These are phyloP conservation scores for Ormosia emarginata DNA, from an alignment of 306 rosid species.

Conservation along the genomic window DNA sequence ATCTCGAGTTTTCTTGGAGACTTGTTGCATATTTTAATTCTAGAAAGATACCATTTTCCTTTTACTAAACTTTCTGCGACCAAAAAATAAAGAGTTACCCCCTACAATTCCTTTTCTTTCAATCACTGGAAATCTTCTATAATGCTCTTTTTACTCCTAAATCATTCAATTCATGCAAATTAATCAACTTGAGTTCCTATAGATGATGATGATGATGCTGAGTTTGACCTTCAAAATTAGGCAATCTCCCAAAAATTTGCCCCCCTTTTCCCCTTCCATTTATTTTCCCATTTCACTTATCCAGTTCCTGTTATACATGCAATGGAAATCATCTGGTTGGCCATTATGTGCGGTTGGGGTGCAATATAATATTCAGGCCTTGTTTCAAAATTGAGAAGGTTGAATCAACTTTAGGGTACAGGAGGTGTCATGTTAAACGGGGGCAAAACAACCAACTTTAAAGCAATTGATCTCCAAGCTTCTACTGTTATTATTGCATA, in stretches of 20 bases:
- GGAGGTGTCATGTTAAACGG: conserved; percentile 40
- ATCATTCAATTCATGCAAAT: neutral
- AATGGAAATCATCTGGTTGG: conserved; percentile 41
- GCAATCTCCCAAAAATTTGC: neutral
- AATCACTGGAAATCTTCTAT: neutral
- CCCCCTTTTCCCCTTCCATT: neutral
- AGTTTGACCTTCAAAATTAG: neutral
- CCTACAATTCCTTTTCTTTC: neutral
- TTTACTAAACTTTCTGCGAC: no score
- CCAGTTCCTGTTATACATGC: conserved; percentile 9
- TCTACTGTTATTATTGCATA: conserved; percentile 23
- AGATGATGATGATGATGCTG: neutral
- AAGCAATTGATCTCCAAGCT: conserved; percentile 28
- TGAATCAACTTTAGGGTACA: conserved; percentile 72
- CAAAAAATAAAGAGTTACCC: neutral
- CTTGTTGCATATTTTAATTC: no score
- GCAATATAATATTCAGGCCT: conserved; percentile 13
- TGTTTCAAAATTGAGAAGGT: conserved; percentile 16
- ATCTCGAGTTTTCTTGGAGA: no score
- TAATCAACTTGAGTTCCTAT: neutral
- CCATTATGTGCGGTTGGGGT: conserved; percentile 42
- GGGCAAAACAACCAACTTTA: conserved; percentile 44
- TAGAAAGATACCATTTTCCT: no score
- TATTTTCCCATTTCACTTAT: neutral
- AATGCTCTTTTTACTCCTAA: neutral